Conservation (phyloP, 176 grass and related monocot species). For the Olyra latifolia region DNA sequence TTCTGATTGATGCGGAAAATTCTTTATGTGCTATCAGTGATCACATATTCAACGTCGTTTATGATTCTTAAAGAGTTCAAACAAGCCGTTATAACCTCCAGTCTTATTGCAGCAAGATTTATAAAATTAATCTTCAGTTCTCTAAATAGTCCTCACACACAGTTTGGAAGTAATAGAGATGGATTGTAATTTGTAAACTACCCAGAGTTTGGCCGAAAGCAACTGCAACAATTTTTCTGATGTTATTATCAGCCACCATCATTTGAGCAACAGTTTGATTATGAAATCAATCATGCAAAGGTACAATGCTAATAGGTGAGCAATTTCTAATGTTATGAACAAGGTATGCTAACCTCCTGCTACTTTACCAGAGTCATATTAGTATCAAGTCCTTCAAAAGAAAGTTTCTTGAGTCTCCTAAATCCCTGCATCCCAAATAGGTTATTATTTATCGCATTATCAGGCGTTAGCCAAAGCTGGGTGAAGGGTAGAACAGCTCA, state of each 20-base stretch:
- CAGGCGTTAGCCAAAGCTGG: not conserved
- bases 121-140: not conserved
- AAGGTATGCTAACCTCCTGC: not conserved
- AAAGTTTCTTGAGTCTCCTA: not conserved
- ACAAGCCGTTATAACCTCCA: not conserved
- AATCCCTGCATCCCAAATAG: not conserved
- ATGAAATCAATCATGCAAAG: not conserved
- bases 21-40: not conserved
- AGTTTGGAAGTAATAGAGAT: not conserved
- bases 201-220: not conserved
- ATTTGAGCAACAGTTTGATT: not conserved
- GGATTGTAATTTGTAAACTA: not conserved
- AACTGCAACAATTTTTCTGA: not conserved
- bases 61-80: not conserved
- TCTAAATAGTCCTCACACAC: not conserved
- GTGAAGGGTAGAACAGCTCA: not conserved
- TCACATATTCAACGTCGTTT: not conserved
- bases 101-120: slow-evolving; percentile 1
- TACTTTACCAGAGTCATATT: not conserved
- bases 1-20: not conserved
- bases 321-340: not conserved
- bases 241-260: not conserved
- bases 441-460: not conserved
- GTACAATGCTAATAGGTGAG: not conserved
- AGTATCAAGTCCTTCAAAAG: not conserved